Base-by-base conservation (phyloP, 1,284 basidiomycete genomes). In the Mycosarcoma maydis region DNA sequence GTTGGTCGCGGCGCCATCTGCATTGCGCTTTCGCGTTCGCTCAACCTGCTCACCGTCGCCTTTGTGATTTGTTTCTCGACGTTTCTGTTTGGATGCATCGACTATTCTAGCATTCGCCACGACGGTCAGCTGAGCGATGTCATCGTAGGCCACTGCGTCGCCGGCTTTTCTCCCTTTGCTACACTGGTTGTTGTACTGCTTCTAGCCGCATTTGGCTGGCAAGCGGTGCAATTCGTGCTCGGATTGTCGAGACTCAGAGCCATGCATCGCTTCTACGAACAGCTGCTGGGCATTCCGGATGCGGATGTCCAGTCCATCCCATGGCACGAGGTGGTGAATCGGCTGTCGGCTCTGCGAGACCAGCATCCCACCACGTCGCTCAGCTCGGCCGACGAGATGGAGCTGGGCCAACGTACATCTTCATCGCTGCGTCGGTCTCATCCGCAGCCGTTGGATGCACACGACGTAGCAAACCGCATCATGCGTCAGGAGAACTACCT, bases 401-500 rank as follows among this genome's bases (percentile, higher is more conserved):
- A 64, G 46, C 59, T 61, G 1, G 66, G 53, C 24, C 56, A 54
- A n/a, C 56, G 41, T 20, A 47, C 51, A 13, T 37, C 45, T 0
- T 42, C 47, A 4, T 81, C 70, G 16, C 52, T 71, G 32, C 71
- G 49, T 80, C 49, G 34, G 3, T 55, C 43, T 9, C 50, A 53
- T 29, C 56, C 67, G 23, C 56, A 69, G 32, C 51, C 52, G 9
- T 39, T 79, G 11, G 95, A 99, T 77, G 96, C 95, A 0, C 96
- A 98, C 82, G 94, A 98, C 80, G 88, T 95, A 50, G 93, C 93
- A 6, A 95, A 94, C 80, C 90, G 96, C 42, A 96, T 99, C 77
- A 89, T 98, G 88, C 88, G 95, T 17, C 92, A 96, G 82, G 94
- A 98, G 82, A 99, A 99, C 83, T 99, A 97, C 82, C 86, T 99